These are phyloP conservation scores for Pinus taeda DNA, from an alignment of 75 land plant species.

Conservation along the genomic window DNA sequence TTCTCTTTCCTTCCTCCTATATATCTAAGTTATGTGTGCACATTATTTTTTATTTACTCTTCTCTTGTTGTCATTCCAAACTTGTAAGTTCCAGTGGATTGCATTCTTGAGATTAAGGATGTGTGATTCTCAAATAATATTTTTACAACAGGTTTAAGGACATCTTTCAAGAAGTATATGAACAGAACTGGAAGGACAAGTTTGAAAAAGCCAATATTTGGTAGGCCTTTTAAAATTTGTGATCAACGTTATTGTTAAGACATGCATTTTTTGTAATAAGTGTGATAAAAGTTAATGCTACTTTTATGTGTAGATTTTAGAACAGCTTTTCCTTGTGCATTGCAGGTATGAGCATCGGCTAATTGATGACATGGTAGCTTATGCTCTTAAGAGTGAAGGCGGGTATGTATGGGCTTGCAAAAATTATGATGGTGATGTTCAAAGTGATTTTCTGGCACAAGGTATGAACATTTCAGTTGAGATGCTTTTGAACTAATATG, in stretches of 20 bases:
- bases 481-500: not conserved
- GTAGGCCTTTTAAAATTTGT: slow-evolving; percentile 20
- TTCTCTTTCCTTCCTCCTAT: too few species aligned
- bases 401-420: slow-evolving; percentile 96
- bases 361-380: slow-evolving; percentile 95
- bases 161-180: slow-evolving; percentile 86
- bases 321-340: not conserved
- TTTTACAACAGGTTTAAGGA: slow-evolving; percentile 67
- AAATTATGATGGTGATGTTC: slow-evolving; percentile 95
- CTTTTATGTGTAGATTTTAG: not conserved
- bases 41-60: too few species aligned
- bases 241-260: not conserved
- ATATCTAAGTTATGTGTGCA: too few species aligned
- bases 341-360: slow-evolving; percentile 87
- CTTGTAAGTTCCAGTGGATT: too few species aligned
- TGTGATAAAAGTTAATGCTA: not conserved
- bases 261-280: not conserved
- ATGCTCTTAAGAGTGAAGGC: slow-evolving; percentile 85
- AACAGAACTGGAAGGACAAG: slow-evolving; percentile 72
- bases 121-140: not conserved
- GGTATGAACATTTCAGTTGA: slow-evolving; percentile 26
- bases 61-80: too few species aligned
- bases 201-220: slow-evolving; percentile 79
- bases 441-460: slow-evolving; percentile 93
- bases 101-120: not conserved